phyloP scores from a whole-genome alignment of 768 basidiomycete genomes.

The Hysterangium stoloniferum region DNA sequence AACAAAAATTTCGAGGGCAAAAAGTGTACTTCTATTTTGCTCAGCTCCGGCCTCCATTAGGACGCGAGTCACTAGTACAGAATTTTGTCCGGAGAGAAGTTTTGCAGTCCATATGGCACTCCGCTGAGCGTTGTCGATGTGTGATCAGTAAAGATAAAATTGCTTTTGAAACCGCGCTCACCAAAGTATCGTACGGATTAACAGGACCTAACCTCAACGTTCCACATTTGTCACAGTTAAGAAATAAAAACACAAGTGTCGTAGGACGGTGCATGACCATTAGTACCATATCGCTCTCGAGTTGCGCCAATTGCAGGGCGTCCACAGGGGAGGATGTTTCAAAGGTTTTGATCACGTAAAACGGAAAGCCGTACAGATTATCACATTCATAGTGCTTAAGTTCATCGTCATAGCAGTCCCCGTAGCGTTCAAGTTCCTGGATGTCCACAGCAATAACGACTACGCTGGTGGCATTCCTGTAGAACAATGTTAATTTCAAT shows the following conservation, averaged over 20 bases:
- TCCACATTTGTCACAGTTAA: not conserved
- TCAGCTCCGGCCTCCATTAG: not conserved
- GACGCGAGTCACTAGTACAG: constrained; percentile 5
- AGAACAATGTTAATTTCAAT: not conserved
- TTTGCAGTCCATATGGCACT: constrained; percentile 7
- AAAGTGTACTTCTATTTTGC: not conserved
- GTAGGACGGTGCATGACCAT: constrained; percentile 4
- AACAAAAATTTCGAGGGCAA: constrained; percentile 1
- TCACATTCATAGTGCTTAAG: not conserved
- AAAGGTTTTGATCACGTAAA: not conserved
- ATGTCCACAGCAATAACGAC: not conserved
- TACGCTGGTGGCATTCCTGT: not conserved
- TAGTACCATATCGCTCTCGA: not conserved
- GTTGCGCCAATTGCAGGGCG: not conserved
- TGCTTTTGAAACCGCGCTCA: not conserved
- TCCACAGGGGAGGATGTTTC: not conserved
- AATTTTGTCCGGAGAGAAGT: constrained; percentile 1
- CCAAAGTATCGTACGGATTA: not conserved
- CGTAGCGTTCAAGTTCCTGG: not conserved
- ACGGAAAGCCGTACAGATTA: not conserved
- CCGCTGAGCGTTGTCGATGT: not conserved
- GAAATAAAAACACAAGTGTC: constrained; percentile 1
- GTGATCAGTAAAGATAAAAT: not conserved
- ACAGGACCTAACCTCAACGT: not conserved
- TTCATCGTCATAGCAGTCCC: too few species aligned